Evolutionary conservation across 129 eudicot species (phyloP).

Genomic region (Flaveria robusta): DNA sequence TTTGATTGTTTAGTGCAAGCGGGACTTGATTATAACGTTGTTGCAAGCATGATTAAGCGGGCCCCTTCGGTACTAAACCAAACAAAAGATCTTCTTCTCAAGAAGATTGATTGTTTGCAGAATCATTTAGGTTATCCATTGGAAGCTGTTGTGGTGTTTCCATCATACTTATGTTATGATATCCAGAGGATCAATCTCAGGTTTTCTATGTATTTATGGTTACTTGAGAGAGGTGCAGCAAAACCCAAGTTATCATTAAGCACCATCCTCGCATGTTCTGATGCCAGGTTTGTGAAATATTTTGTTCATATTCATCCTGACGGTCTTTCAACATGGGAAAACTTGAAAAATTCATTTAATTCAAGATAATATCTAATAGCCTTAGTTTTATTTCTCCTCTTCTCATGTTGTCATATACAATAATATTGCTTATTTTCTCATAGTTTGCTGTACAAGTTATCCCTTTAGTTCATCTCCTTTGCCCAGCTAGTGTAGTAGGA

Average conservation of each 20-base stretch:
- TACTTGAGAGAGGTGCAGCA: constrained; percentile 58
- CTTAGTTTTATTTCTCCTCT: not conserved
- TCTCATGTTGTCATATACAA: constrained; percentile 16
- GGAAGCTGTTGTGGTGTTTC: constrained; percentile 67
- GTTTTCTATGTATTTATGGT: constrained; percentile 69
- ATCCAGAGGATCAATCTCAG: constrained; percentile 54
- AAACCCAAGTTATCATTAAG: constrained; percentile 60
- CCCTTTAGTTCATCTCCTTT: not conserved
- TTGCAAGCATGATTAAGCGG: constrained; percentile 58
- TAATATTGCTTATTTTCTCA: not conserved
- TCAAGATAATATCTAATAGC: constrained; percentile 13
- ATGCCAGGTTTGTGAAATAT: constrained; percentile 57
- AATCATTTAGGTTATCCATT: constrained; percentile 58
- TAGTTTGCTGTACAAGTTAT: not conserved
- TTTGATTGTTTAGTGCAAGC: constrained; percentile 73
- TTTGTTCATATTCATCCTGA: constrained; percentile 69
- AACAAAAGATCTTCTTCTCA: constrained; percentile 55
- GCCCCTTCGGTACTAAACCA: constrained; percentile 66
- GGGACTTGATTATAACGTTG: constrained; percentile 68
- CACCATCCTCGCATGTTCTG: constrained; percentile 71
- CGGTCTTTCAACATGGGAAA: constrained; percentile 67
- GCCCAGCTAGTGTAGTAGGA: too few relatives aligned
- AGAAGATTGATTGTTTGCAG: constrained; percentile 56
- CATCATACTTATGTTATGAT: constrained; percentile 76
- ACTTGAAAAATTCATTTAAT: constrained; percentile 39